phyloP scores from a whole-genome alignment of 1,284 basidiomycete genomes.

The Ceratobasidium sp. region DNA sequence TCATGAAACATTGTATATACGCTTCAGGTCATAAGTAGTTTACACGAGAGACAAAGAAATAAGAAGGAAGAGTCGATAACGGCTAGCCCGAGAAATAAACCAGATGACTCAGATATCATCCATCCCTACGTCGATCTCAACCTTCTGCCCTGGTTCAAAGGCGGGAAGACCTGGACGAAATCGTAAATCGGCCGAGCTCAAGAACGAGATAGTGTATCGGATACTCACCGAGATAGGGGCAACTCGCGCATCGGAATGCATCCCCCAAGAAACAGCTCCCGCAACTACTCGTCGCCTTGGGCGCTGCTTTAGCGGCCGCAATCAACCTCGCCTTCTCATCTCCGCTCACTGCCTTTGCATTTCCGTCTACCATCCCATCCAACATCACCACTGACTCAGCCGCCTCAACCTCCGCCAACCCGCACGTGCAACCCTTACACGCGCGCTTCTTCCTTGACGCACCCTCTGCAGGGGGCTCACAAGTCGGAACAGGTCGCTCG shows the following conservation, averaged over 20 bases:
- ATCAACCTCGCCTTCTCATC: slow-evolving; percentile 74
- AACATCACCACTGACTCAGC: slow-evolving; percentile 81
- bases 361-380: slow-evolving; percentile 64
- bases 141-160: slow-evolving; percentile 98
- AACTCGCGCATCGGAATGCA: slow-evolving; percentile 95
- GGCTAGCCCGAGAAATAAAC: background rate
- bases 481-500: slow-evolving; percentile 57
- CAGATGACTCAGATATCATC: slow-evolving; percentile 77
- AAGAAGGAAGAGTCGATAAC: background rate
- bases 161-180: slow-evolving; percentile 82
- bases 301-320: slow-evolving; percentile 73
- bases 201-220: slow-evolving; percentile 31
- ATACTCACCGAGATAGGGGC: slow-evolving; percentile 92
- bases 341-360: slow-evolving; percentile 73
- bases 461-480: slow-evolving; percentile 49
- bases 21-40: too few relatives aligned
- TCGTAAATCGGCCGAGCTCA: slow-evolving; percentile 47
- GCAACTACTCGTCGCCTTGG: slow-evolving; percentile 94
- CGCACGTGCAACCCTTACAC: slow-evolving; percentile 95
- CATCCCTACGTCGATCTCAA: slow-evolving; percentile 87
- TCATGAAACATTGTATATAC: background rate
- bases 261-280: slow-evolving; percentile 99
- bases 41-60: too few relatives aligned
- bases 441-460: slow-evolving; percentile 83
- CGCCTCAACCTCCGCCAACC: slow-evolving; percentile 90